Evolutionary conservation across 768 basidiomycete genomes (phyloP).

Genomic region (Leucosporidium creatinivorum): DNA sequence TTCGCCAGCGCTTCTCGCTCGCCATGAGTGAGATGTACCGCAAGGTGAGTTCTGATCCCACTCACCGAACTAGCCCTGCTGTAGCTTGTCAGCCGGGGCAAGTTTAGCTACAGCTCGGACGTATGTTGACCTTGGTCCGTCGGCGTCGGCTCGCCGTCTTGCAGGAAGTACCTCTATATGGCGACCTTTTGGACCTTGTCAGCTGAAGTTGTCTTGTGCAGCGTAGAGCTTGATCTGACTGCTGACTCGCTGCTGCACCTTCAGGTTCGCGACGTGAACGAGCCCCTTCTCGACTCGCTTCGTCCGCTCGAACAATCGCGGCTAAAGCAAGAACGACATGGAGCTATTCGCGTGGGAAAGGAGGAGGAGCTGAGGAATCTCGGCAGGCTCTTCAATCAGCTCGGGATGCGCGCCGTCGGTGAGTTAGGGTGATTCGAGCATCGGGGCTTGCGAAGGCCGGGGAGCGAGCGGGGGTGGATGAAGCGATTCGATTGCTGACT

Average conservation of each 20-base stretch:
- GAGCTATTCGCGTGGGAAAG: constrained; percentile 39
- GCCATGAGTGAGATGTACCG: no score
- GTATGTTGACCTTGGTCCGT: no score
- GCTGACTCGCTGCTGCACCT: not conserved
- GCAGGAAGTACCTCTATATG: constrained; percentile 39
- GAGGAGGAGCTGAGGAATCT: constrained; percentile 35
- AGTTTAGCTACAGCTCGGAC: no score
- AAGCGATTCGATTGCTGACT: not conserved
- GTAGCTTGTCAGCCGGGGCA: no score
- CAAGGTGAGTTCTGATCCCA: no score
- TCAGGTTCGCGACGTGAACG: not conserved
- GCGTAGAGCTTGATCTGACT: not conserved
- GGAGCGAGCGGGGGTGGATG: not conserved
- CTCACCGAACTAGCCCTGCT: no score
- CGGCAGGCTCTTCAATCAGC: constrained; percentile 33
- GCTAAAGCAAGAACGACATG: constrained; percentile 38
- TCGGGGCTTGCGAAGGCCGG: not conserved
- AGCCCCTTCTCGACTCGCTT: not conserved
- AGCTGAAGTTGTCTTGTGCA: no score
- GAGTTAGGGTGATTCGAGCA: not conserved
- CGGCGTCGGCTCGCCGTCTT: no score
- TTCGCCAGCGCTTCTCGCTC: no score
- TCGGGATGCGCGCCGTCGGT: constrained; percentile 39
- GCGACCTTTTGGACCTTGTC: constrained; percentile 38
- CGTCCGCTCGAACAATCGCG: constrained; percentile 23